Evolutionary conservation across 2,329 filamentous ascomycete species (phyloP), one percentile per base, ranked within the genome.

Genomic region (Orbilia javanica): DNA sequence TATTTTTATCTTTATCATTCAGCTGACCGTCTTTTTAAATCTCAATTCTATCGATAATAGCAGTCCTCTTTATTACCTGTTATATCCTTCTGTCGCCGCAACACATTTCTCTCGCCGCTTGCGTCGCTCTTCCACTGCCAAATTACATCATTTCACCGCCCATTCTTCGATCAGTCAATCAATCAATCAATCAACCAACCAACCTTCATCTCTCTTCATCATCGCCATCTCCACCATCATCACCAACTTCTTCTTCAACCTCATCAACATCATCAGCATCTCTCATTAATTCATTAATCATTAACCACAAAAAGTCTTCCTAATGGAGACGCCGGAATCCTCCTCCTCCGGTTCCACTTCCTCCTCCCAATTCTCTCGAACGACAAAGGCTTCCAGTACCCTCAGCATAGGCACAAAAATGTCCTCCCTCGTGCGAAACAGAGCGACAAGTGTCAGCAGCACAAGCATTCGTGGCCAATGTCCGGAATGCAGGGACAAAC

Each of bases 251-350:
- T n/a, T 13, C 15, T 27, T 15, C 11, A 2, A 15, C 15, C 22
- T 7, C 5, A n/a, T n/a, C 46, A 20, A 25, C 46, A 50, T 50
- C 25, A 25, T 5, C 10, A n/a, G 22, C 25, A 15, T 55, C 52
- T 18, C 15, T 55, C 52, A 13, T 20, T 22, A 55, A 55, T 10
- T n/a, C n/a, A n/a, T n/a, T n/a, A n/a, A n/a, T n/a, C n/a, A n/a
- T n/a, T n/a, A n/a, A n/a, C n/a, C n/a, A n/a, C n/a, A 31, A 18
- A 42, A 22, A 50, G 1, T 8, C 53, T 39, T 53, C 53, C 53
- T 36, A 0, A 77, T 77, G 73, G 73, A 77, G 25, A 77, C 73
- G n/a, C 42, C 73, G 60, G 73, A 77, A 66, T 71, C 73, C 48
- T 77, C 73, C 18, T 60, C 57, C 48, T 72, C 67, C 60, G 66